Percentiles rank a stretch among this genome's conserved stretches.
phyloP scores from a whole-genome alignment of 2,329 filamentous ascomycete genomes.

The Exophiala phaeomuriformis region DNA sequence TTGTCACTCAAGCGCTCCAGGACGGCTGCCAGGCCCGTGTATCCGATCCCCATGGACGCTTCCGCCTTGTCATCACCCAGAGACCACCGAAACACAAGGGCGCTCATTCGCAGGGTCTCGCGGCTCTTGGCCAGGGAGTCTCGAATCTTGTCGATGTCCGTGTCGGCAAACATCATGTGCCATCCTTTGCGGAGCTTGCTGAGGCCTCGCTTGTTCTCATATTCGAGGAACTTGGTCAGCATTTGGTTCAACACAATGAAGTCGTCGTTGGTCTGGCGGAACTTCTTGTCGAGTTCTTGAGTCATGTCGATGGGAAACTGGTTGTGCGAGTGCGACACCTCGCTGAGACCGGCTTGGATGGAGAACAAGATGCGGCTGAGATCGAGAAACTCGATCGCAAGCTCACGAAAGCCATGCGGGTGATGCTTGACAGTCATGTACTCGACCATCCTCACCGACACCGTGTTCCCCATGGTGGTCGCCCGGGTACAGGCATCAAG shows the following conservation, averaged over 20 bases:
- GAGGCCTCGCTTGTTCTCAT: conserved; percentile 55
- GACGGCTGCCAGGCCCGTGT: conserved; percentile 58
- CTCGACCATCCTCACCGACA: conserved; percentile 59
- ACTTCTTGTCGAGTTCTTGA: conserved; percentile 57
- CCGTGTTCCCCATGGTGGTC: conserved; percentile 55
- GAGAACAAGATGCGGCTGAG: conserved; percentile 59
- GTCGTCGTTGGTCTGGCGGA: conserved; percentile 54
- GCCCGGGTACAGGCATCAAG: conserved; percentile 52
- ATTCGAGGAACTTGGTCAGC: conserved; percentile 54
- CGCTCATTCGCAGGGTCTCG: conserved; percentile 57
- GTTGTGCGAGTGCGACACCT: conserved; percentile 46
- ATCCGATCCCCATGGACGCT: conserved; percentile 57
- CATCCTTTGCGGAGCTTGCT: conserved; percentile 55
- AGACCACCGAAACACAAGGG: conserved; percentile 59
- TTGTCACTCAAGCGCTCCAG: conserved; percentile 44
- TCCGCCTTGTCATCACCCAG: conserved; percentile 54
- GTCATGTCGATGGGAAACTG: conserved; percentile 54
- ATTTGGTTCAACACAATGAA: conserved; percentile 59
- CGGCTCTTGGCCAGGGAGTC: conserved; percentile 51
- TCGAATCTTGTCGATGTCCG: conserved; percentile 55
- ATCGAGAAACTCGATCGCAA: conserved; percentile 61
- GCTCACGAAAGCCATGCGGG: conserved; percentile 49
- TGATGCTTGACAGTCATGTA: conserved; percentile 53
- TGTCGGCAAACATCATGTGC: conserved; percentile 56
- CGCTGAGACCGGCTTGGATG: conserved; percentile 59